Evolutionary conservation across 2,329 filamentous ascomycete species (phyloP).

Genomic region (Tolypocladium ovalisporum): DNA sequence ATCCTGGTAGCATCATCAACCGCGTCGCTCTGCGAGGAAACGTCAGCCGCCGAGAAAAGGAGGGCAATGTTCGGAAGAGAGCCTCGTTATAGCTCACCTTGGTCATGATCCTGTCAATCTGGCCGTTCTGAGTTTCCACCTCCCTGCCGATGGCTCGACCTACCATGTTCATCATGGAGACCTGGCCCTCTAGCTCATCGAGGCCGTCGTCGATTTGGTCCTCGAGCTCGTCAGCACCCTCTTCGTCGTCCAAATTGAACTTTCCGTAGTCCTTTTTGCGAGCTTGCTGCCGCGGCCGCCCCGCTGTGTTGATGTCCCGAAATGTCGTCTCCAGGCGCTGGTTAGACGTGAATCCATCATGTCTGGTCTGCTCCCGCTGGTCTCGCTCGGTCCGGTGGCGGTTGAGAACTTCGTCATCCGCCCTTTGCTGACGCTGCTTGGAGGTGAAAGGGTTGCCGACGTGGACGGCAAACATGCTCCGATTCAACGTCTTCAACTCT

Average conservation of each 20-base stretch:
- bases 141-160: constrained; percentile 66
- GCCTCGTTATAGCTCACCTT: constrained; percentile 48
- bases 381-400: constrained; percentile 57
- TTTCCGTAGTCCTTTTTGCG: constrained; percentile 41
- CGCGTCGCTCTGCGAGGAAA: constrained; percentile 55
- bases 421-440: constrained; percentile 49
- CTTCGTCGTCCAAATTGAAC: constrained; percentile 68
- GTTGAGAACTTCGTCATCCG: constrained; percentile 59
- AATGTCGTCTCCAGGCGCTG: constrained; percentile 43
- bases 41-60: constrained; percentile 15
- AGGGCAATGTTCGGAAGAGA: not conserved
- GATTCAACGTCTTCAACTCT: constrained; percentile 76
- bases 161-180: constrained; percentile 60
- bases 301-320: constrained; percentile 23
- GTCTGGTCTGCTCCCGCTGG: constrained; percentile 50
- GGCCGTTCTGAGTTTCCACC: constrained; percentile 64
- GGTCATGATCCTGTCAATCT: constrained; percentile 62
- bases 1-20: constrained; percentile 74
- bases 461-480: constrained; percentile 83
- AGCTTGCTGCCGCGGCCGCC: constrained; percentile 16
- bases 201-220: constrained; percentile 45
- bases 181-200: constrained; percentile 59
- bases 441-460: constrained; percentile 70
- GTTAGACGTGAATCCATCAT: constrained; percentile 37
- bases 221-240: constrained; percentile 35